Percentiles rank a stretch among this genome's conserved stretches.
phyloP scores from a whole-genome alignment of 148 eudicot genomes.

The Vaccinium macrocarpon region DNA sequence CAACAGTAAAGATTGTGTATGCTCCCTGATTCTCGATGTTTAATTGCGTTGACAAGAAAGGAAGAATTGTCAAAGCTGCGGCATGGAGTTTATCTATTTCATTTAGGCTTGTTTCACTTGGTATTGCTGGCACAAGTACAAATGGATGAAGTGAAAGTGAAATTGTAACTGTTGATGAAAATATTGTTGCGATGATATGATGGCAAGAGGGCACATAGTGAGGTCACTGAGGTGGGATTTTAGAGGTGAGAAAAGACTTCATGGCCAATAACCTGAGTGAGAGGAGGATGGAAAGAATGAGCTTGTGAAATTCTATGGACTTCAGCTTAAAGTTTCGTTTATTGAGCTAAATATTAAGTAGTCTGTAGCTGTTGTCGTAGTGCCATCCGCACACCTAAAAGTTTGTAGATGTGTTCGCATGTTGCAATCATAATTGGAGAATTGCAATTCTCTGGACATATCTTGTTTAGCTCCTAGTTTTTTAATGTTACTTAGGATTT shows the following conservation, averaged over 20 bases:
- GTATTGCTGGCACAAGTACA: not conserved
- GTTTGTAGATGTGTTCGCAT: not conserved
- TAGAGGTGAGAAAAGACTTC: not conserved
- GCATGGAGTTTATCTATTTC: not conserved
- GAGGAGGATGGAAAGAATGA: not conserved
- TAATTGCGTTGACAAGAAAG: not conserved
- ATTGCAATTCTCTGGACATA: no score
- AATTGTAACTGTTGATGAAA: not conserved
- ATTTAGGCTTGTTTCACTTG: not conserved
- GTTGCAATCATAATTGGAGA: not conserved
- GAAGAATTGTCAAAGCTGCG: not conserved
- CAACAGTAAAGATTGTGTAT: not conserved
- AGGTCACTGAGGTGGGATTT: not conserved
- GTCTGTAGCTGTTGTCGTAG: not conserved
- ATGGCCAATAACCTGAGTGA: not conserved
- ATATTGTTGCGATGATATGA: not conserved
- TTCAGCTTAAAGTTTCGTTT: constrained; percentile 2
- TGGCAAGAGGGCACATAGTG: not conserved
- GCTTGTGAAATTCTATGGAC: not conserved
- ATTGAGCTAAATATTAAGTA: not conserved
- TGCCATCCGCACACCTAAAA: not conserved
- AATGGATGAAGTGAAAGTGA: not conserved
- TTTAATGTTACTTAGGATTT: not conserved
- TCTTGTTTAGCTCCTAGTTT: not conserved
- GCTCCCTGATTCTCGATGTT: not conserved